Evolutionary conservation across 2,329 filamentous ascomycete species (phyloP), one percentile per base, ranked within the genome.

Genomic region (Aspergillus brasiliensis): DNA sequence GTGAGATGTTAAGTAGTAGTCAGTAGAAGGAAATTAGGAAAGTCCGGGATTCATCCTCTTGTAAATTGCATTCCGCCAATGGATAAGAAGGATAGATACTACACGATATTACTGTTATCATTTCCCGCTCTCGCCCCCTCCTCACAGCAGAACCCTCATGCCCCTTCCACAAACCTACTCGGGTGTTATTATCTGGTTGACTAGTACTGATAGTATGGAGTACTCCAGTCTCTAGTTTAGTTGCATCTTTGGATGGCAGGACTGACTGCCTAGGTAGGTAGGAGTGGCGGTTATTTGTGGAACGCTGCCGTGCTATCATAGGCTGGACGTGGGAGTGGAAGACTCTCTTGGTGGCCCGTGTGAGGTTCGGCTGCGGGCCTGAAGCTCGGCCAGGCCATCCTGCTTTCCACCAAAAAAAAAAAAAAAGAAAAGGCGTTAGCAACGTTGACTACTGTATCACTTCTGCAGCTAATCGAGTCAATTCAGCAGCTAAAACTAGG

Each of bases 381-480:
- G 28, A 52, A 46, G 56, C 51, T 58, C 56, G 51, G 56, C 53
- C 62, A 42, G 57, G 56, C 57, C 46, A 60, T 42, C 48, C 28
- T 48, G 47, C 47, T 51, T 58, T 37, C 51, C 19, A 54, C 31
- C n/a, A n/a, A n/a, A n/a, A n/a, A n/a, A n/a, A n/a, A n/a, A n/a
- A n/a, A n/a, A n/a, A n/a, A n/a, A 48, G 15, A 31, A 54, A 38
- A 52, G 25, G 48, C 25, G 19, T 56, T 62, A 60, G 60, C 59
- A 48, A 57, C 54, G 40, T 49, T 31, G 31, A 48, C 56, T 63
- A 59, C 44, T 63, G 58, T 56, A 54, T 28, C 58, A 13, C 44
- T 34, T 42, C 40, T 61, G 59, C 59, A 55, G 23, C 59, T 61
- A 58, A 58, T 51, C 37, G 34, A 54, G 59, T 58, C 46, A 58